A percentile compares a stretch with the other conserved stretches of the same genome.
phyloP scores from a whole-genome alignment of 352 stramenopile genomes.

The Pythium plurisporium region DNA sequence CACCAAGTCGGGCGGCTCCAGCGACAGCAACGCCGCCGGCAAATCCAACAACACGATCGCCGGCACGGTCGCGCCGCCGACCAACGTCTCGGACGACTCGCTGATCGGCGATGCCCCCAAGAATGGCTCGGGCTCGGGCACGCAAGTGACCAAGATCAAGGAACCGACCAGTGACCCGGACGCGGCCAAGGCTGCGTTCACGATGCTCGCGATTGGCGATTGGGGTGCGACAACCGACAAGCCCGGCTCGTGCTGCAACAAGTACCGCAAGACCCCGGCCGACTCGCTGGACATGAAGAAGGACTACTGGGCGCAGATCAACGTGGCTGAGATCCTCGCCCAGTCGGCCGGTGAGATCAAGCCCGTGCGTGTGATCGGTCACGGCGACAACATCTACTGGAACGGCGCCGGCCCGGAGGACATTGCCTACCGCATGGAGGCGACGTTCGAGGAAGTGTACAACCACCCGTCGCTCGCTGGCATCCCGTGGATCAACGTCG shows the following conservation, averaged over 20 bases:
- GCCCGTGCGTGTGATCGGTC: conserved; percentile 63
- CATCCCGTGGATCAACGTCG: conserved; percentile 85
- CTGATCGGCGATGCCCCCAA: conserved; percentile 22
- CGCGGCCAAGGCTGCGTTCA: conserved; percentile 37
- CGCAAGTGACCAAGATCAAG: conserved; percentile 12
- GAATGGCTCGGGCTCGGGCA: conserved; percentile 28
- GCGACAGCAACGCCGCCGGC: background rate
- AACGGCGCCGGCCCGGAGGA: conserved; percentile 75
- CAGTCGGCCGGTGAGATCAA: conserved; percentile 69
- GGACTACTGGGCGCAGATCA: conserved; percentile 85
- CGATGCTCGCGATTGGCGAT: conserved; percentile 84
- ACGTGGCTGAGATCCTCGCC: conserved; percentile 73
- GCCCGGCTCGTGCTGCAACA: conserved; percentile 85
- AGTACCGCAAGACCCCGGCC: conserved; percentile 77
- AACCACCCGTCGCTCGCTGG: conserved; percentile 63
- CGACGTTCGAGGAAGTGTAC: conserved; percentile 85
- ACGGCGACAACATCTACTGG: conserved; percentile 89
- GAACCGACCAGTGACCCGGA: conserved; percentile 65
- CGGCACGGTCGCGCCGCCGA: conserved; percentile 7
- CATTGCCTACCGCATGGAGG: conserved; percentile 78
- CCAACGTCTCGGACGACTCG: conserved; percentile 41
- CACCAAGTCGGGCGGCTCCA: conserved; percentile 2
- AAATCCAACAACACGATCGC: conserved; percentile 3
- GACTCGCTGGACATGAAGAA: conserved; percentile 85
- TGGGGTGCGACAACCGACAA: conserved; percentile 86